Conservation (phyloP, 495 filamentous ascomycete genomes). For the Podospora didyma region DNA sequence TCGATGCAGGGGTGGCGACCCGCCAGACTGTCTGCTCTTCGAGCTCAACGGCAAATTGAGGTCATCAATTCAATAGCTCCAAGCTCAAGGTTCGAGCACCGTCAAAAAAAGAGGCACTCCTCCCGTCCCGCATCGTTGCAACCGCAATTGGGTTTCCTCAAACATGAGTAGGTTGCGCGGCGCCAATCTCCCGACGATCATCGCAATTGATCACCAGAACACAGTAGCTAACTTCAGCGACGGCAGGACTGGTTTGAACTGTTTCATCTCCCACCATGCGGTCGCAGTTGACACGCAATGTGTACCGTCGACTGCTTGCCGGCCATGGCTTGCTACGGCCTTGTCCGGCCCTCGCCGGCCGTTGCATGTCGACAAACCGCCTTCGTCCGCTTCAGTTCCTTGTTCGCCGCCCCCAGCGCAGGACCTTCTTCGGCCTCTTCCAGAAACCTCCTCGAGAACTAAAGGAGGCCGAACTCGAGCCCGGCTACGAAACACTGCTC, state of each 20-base stretch:
- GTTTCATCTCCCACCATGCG: conserved; percentile 57
- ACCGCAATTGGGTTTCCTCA: conserved; percentile 15
- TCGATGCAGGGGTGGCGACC: neutral
- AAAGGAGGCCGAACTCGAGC: conserved; percentile 53
- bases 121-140: conserved; percentile 3
- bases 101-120: too few species aligned
- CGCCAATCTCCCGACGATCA: neutral
- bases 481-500: conserved; percentile 56
- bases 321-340: conserved; percentile 53
- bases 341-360: conserved; percentile 15
- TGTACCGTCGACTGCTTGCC: conserved; percentile 66
- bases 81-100: neutral
- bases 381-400: conserved; percentile 28
- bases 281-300: conserved; percentile 72
- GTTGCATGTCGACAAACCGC: conserved; percentile 3
- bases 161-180: conserved; percentile 24
- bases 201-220: neutral
- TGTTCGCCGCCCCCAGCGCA: conserved; percentile 30
- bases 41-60: conserved; percentile 23
- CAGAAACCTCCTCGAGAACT: conserved; percentile 48
- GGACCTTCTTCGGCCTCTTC: conserved; percentile 58
- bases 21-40: neutral
- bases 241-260: conserved; percentile 16
- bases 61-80: conserved; percentile 16
- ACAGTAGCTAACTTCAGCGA: neutral